These are phyloP conservation scores for Tubosaeta sp. DNA, from an alignment of 768 basidiomycete genomes.

Conservation along the genomic window DNA sequence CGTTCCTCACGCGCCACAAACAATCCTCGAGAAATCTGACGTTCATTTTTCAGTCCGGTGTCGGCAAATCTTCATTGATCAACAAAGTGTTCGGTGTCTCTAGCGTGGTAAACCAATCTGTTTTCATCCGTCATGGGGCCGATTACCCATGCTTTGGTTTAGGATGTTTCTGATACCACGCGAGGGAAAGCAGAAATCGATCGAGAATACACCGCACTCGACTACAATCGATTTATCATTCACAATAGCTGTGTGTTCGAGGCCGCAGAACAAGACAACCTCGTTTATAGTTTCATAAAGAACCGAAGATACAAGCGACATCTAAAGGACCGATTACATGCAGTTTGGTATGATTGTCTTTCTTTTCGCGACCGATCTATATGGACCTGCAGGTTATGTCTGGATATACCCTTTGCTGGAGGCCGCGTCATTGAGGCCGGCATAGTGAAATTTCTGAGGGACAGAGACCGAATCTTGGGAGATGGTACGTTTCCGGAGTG, in stretches of 20 bases:
- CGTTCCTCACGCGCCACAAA: background rate
- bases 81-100: background rate
- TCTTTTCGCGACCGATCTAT: background rate
- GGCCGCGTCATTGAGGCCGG: background rate
- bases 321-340: background rate
- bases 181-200: background rate
- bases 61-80: background rate
- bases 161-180: background rate
- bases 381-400: background rate
- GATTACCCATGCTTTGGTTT: background rate
- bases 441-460: background rate
- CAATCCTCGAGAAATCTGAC: background rate
- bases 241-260: background rate
- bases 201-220: background rate
- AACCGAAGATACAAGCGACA: background rate
- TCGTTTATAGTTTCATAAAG: background rate
- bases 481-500: background rate
- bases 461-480: conserved; percentile 2
- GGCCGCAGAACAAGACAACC: background rate
- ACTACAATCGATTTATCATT: background rate
- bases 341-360: background rate
- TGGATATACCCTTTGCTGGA: background rate
- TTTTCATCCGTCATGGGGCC: background rate
- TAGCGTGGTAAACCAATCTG: background rate
- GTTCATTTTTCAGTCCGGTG: background rate